phyloP scores from a whole-genome alignment of 495 filamentous ascomycete genomes.

The Neurospora sp. region DNA sequence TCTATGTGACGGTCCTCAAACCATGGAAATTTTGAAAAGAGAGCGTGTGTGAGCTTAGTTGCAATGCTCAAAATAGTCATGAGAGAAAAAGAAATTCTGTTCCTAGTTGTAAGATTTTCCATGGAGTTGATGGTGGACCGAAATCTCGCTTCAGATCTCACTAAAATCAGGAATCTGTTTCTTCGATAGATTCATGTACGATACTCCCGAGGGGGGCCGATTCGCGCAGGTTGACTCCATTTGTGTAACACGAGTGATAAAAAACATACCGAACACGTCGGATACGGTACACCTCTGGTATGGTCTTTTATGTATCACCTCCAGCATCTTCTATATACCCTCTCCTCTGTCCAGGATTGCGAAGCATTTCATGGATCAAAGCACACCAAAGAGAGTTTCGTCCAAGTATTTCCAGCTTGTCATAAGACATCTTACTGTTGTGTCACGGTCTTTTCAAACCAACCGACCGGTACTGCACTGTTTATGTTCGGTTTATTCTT shows the following conservation, averaged over 20 bases:
- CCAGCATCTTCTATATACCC: neutral
- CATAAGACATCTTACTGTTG: neutral
- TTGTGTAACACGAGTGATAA: neutral
- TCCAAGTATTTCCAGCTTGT: neutral
- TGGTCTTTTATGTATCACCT: neutral
- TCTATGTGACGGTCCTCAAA: neutral
- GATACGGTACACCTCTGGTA: neutral
- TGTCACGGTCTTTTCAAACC: neutral
- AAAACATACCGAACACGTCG: neutral
- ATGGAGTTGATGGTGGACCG: neutral
- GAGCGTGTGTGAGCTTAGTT: neutral
- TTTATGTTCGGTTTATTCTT: neutral
- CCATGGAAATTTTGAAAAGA: neutral
- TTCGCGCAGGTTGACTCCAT: neutral
- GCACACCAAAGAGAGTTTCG: neutral
- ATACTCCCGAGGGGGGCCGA: neutral
- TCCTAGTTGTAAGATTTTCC: neutral
- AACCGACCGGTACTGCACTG: neutral
- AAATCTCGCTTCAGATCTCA: neutral
- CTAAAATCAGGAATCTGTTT: neutral
- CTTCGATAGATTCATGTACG: neutral
- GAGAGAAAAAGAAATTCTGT: neutral
- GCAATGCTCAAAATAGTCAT: neutral
- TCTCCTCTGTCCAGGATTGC: neutral
- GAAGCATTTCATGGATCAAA: neutral